These are phyloP conservation scores for Hortaea werneckii DNA, from an alignment of 2,329 filamentous ascomycete genomes.

Conservation along the genomic window DNA sequence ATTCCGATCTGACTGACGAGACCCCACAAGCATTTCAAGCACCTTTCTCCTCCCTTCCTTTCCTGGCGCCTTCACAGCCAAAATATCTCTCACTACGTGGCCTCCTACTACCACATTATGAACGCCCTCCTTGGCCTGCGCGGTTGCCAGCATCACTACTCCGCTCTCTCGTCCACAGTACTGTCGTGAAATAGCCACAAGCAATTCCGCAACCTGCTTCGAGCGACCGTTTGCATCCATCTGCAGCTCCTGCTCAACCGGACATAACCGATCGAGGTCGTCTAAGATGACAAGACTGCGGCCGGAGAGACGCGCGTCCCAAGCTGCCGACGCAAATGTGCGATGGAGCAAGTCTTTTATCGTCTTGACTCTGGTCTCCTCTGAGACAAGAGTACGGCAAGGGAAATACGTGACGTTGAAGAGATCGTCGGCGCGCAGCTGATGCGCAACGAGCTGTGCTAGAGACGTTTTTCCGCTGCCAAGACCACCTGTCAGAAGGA, in stretches of 20 bases:
- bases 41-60: constrained; percentile 81
- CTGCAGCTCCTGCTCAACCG: constrained; percentile 86
- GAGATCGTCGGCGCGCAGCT: constrained; percentile 59
- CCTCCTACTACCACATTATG: constrained; percentile 86
- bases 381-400: constrained; percentile 76
- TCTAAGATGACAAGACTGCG: constrained; percentile 78
- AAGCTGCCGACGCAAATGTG: constrained; percentile 79
- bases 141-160: constrained; percentile 80
- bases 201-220: constrained; percentile 79
- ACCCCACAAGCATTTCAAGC: constrained; percentile 66
- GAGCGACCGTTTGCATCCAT: constrained; percentile 90
- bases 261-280: constrained; percentile 86
- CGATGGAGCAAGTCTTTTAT: constrained; percentile 82
- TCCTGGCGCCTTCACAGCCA: constrained; percentile 79
- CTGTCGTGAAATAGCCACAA: constrained; percentile 72
- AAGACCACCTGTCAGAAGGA: constrained; percentile 77
- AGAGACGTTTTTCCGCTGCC: constrained; percentile 85
- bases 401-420: constrained; percentile 80
- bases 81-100: constrained; percentile 84
- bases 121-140: constrained; percentile 83
- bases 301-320: constrained; percentile 81
- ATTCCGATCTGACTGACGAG: constrained; percentile 21
- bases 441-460: constrained; percentile 63
- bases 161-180: constrained; percentile 71
- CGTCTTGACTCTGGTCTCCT: constrained; percentile 78